Conservation (phyloP, 257 asterid species). For the Phtheirospermum japonicum region DNA sequence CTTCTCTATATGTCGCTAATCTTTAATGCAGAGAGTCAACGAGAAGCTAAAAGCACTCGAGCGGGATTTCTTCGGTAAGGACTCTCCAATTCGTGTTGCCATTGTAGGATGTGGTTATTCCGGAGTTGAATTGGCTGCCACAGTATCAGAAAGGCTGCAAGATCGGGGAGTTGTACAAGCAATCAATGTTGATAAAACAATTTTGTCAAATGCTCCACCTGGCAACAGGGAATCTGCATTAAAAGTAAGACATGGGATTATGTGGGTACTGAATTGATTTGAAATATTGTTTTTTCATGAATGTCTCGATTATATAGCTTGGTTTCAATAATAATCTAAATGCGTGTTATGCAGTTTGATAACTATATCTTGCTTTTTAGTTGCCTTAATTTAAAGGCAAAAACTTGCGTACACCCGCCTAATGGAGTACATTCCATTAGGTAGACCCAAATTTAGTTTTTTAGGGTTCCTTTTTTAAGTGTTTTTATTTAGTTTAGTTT, state of each 20-base stretch:
- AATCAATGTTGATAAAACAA: constrained; percentile 63
- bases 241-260: constrained; percentile 50
- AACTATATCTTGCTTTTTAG: background rate
- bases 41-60: constrained; percentile 66
- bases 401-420: no score
- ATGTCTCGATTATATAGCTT: background rate
- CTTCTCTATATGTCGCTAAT: constrained; percentile 19
- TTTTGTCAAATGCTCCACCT: constrained; percentile 79
- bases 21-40: constrained; percentile 65
- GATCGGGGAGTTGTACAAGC: constrained; percentile 76
- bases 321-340: background rate
- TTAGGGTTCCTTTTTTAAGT: no score
- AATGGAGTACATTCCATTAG: no score
- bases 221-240: constrained; percentile 88
- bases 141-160: constrained; percentile 83
- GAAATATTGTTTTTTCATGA: background rate
- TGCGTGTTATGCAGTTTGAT: constrained; percentile 8
- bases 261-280: background rate
- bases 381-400: no score
- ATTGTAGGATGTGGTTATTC: constrained; percentile 97
- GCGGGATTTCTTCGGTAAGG: constrained; percentile 66
- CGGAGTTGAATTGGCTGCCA: constrained; percentile 94
- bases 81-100: constrained; percentile 66
- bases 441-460: no score
- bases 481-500: no score